Base-by-base conservation (phyloP, 169 alveolate species). In the Babesia divergens region DNA sequence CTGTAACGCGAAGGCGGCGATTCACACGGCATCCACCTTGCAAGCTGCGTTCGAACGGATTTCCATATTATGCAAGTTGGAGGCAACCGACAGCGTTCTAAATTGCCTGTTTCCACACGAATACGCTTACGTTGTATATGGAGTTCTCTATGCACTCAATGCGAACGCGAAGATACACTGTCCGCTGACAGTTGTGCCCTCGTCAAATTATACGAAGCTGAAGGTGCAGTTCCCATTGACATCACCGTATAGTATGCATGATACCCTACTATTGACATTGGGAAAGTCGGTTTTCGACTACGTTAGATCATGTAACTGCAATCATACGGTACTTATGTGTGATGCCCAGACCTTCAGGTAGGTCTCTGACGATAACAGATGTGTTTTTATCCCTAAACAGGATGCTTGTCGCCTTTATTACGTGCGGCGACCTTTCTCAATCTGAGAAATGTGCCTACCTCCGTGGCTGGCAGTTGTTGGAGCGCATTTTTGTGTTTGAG, bases 101-200 rank as follows among this genome's bases (percentile, higher is more conserved):
- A 70, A 70, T 26, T 59, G 69, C 43, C 62, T 70, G 26, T 37
- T 37, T 18, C 72, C 82, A 8, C 82, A 70, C 62, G 82, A 46
- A 7, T 56, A 24, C 42, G 35, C 54, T 47, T 54, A 6, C 52
- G 37, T 28, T 3, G 64, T 70, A 14, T 42, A 70, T 51, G 60
- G 82, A 6, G 50, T 70, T 11, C 7, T 44, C 7, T 32, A 51
- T 2, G 47, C 77, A 6, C 7, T 18, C n/a, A 5, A 35, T 20
- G 51, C 34, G 6, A 47, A 47, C 11, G 77, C 77, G 14, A 51
- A 26, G 40, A 43, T 52, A 1, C 56, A 34, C 43, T 35, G 22
- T 34, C 77, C 77, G 16, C 54, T 66, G 5, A 22, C 14, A 6
- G 16, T 54, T 34, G 40, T 24, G 9, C 54, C 67, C 3, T n/a